Base-by-base conservation (phyloP, 1,284 basidiomycete genomes). In the Peniophora sp. region DNA sequence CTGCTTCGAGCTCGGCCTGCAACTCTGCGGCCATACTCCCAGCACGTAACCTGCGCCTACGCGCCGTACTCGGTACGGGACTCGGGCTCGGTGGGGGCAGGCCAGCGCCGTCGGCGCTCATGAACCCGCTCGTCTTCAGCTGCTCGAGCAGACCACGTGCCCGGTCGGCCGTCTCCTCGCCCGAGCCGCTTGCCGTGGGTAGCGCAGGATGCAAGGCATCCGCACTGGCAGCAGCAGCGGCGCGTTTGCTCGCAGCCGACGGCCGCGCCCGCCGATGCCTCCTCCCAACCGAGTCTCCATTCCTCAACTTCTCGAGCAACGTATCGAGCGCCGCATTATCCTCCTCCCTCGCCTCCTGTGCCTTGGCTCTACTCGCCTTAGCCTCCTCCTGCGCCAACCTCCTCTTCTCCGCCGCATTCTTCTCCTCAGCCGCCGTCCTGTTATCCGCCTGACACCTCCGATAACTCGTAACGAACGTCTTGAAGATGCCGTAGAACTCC, bases 401-500 rank as follows among this genome's bases (percentile, higher is more conserved):
- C 44, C 88, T 80, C 63, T 78, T 85, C 66, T 88, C 80, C 47
- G 71, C 59, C 0, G 83, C 81, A 23, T 72, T 61, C 49, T 75
- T 78, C 58, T 88, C 85, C 54, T 90, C 85, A 0, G 79, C 81
- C 20, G 77, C 72, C 0, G 75, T 75, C 59, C 78, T 76, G 62
- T 95, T 95, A 46, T 93, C 88, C 17, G 65, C 57, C 64, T 87
- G 85, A 65, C 89, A 94, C 87, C 92, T 92, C 90, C 79, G 87
- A 68, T 94, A 97, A 1, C 92, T 94, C 0, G 88, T 93, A 22
- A 93, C 80, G 60, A 97, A 97, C 1, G 90, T 95, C 69, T 95
- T 92, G 79, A 97, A 96, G 60, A 95, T 85, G 15, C 85, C 91
- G 68, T 92, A 97, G 70, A 97, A 97, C 61, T 96, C 92, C 6